These are phyloP conservation scores for Penicillium desertorum DNA, from an alignment of 495 filamentous ascomycete genomes.

Conservation along the genomic window DNA sequence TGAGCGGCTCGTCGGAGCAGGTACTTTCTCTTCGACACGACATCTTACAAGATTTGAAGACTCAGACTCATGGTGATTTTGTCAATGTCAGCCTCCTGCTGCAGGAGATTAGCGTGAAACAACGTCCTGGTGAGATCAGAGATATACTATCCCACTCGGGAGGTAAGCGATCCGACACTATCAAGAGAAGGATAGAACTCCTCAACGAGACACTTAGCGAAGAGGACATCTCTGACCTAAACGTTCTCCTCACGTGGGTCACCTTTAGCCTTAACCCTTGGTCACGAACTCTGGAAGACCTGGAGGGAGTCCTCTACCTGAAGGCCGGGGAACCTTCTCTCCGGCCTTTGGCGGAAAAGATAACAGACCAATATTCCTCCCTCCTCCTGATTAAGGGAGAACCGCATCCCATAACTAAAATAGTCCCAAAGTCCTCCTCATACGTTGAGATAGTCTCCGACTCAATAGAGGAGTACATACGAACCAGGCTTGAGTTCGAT, in stretches of 20 bases:
- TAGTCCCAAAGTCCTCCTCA: neutral
- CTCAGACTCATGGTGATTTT: conserved; percentile 19
- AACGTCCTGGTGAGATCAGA: conserved; percentile 22
- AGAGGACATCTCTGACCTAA: conserved; percentile 24
- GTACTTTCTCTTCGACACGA: conserved; percentile 13
- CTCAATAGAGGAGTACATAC: conserved; percentile 17
- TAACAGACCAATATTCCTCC: conserved; percentile 18
- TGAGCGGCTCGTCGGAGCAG: conserved; percentile 14
- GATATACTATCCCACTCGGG: conserved; percentile 21
- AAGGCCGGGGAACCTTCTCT: conserved; percentile 20
- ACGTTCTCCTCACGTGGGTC: conserved; percentile 19
- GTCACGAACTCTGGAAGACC: conserved; percentile 1
- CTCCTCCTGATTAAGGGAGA: conserved; percentile 11
- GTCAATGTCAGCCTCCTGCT: conserved; percentile 22
- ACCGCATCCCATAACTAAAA: conserved; percentile 1
- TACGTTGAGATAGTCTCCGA: conserved; percentile 15
- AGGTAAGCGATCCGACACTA: conserved; percentile 20
- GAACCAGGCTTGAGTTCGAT: neutral
- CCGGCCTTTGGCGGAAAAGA: conserved; percentile 18
- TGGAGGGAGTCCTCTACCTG: conserved; percentile 18
- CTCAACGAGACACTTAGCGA: conserved; percentile 22
- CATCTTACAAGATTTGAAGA: conserved; percentile 14
- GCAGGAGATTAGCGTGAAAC: conserved; percentile 21
- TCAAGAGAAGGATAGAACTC: conserved; percentile 16
- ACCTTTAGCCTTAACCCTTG: neutral